These are phyloP conservation scores for Mucor indicus DNA, from an alignment of 371 early-diverging fungal genomes.

Conservation along the genomic window DNA sequence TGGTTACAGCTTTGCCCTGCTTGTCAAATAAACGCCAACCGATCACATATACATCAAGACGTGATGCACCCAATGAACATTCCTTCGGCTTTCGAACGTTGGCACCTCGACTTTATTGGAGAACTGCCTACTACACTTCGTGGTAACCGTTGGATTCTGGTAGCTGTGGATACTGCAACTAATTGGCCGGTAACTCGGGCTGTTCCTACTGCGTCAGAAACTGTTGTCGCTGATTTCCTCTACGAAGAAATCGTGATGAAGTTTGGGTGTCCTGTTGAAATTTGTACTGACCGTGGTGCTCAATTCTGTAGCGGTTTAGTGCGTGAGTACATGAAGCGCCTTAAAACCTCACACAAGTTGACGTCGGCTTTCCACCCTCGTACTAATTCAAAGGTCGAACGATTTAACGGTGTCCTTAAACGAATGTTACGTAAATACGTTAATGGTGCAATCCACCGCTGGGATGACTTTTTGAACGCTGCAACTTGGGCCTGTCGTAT, in stretches of 20 bases:
- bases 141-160: conserved; percentile 22
- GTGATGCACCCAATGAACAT: conserved; percentile 5
- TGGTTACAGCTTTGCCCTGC: conserved; percentile 8
- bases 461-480: conserved; percentile 18
- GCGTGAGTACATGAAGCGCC: background rate
- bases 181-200: conserved; percentile 36
- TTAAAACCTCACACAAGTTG: conserved; percentile 3
- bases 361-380: conserved; percentile 29
- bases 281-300: conserved; percentile 22
- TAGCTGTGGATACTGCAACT: conserved; percentile 41
- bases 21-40: conserved; percentile 4
- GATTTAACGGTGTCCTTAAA: conserved; percentile 8
- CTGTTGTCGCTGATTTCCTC: conserved; percentile 28
- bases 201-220: conserved; percentile 3
- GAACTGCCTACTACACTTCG: conserved; percentile 15
- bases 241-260: conserved; percentile 23
- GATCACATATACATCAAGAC: conserved; percentile 1
- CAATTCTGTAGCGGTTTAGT: conserved; percentile 11
- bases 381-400: conserved; percentile 22
- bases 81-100: conserved; percentile 10
- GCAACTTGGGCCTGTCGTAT: conserved; percentile 11
- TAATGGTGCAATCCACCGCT: conserved; percentile 10
- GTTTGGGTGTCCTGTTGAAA: conserved; percentile 28
- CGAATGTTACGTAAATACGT: conserved; percentile 15
- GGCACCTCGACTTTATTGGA: conserved; percentile 30